Evolutionary conservation across 257 asterid species (phyloP).

Genomic region (Mitragyna speciosa): DNA sequence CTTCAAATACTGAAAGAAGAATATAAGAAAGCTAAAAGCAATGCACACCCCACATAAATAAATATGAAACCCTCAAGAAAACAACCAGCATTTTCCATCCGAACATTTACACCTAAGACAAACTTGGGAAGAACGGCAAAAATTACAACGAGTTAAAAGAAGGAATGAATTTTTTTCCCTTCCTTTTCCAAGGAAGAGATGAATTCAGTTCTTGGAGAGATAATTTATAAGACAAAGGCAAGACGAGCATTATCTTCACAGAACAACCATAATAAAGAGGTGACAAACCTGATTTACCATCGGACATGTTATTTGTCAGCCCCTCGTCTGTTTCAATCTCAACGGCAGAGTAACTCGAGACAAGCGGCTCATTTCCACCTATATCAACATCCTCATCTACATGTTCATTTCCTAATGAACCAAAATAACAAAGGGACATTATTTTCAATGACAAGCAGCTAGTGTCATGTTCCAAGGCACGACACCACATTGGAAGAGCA

Average conservation of each 20-base stretch:
- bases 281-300: conserved; percentile 23
- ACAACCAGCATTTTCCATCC: too few species aligned
- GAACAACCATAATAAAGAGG: neutral
- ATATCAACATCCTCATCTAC: conserved; percentile 78
- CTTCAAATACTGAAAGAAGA: neutral
- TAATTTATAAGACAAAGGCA: too few species aligned
- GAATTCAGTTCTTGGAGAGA: too few species aligned
- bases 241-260: too few species aligned
- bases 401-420: conserved; percentile 48
- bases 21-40: too few species aligned
- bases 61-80: too few species aligned
- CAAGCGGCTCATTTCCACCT: conserved; percentile 81
- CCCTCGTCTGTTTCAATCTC: conserved; percentile 56
- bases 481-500: conserved; percentile 20
- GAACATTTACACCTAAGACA: too few species aligned
- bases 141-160: too few species aligned
- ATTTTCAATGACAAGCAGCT: neutral
- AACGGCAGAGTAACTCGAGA: conserved; percentile 65
- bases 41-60: too few species aligned
- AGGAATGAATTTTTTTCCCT: too few species aligned
- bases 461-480: conserved; percentile 11
- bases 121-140: too few species aligned
- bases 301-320: conserved; percentile 35
- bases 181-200: too few species aligned
- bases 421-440: conserved; percentile 19